phyloP scores from a whole-genome alignment of 169 alveolate genomes.

The Eimeria sp. region DNA sequence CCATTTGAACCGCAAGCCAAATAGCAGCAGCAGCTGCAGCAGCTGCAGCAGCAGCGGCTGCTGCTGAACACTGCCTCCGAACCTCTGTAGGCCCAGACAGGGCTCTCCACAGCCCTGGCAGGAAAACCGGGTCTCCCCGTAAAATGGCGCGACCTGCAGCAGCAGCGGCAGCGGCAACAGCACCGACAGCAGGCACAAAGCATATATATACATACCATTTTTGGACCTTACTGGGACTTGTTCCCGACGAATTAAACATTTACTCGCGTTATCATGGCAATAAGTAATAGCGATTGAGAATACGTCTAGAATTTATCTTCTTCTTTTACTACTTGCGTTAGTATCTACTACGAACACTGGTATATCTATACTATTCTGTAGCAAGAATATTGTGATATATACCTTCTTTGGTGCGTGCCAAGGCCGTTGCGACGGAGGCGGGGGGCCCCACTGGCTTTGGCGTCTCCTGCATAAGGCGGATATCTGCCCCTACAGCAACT shows the following conservation, averaged over 20 bases:
- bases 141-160: conserved; percentile 12
- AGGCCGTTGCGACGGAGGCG: background rate
- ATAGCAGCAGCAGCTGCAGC: conserved; percentile 1
- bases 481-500: conserved; percentile 2
- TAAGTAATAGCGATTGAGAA: too few relatives aligned
- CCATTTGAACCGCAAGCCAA: conserved; percentile 11
- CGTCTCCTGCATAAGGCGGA: background rate
- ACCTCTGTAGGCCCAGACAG: background rate
- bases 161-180: background rate
- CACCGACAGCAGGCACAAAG: background rate
- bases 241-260: too few relatives aligned
- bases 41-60: background rate
- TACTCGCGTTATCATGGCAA: too few relatives aligned
- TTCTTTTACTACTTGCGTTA: too few relatives aligned
- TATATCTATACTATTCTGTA: too few relatives aligned
- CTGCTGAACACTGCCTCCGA: background rate
- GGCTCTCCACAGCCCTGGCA: conserved; percentile 6
- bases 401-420: conserved; percentile 7
- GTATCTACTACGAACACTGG: too few relatives aligned
- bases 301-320: too few relatives aligned
- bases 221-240: too few relatives aligned
- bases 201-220: too few relatives aligned
- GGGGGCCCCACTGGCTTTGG: background rate
- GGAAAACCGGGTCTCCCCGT: background rate
- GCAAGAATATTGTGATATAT: background rate